Evolutionary conservation across 257 asterid species (phyloP), one percentile per base, ranked within the genome.

Genomic region (Salvia miltiorrhiza): DNA sequence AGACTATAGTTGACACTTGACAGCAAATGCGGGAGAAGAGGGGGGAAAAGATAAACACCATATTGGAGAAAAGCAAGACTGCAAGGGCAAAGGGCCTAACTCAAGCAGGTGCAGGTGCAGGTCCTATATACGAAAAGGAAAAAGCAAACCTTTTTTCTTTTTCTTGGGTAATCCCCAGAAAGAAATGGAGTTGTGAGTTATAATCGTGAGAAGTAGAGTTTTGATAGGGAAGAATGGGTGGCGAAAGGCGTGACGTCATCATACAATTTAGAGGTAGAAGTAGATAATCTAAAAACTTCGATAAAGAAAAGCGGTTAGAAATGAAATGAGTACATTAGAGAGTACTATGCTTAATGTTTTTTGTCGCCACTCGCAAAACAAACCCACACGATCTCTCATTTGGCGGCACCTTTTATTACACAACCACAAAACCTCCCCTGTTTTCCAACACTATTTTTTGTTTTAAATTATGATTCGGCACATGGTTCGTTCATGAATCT

Each of bases 221-320:
- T 16, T 14, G 57, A 41, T 53, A 45, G 66, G 59, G 9, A 5
- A 49, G n/a, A 39, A 30, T 59, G 71, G 72, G 45, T 44, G 39
- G 58, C 3, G 52, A 76, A n/a, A 50, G 66, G 71, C 50, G 28
- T 73, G 79, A 68, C 70, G 11, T 78, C 73, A 78, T 68, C 66
- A 44, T 17, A 21, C 66, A 13, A 43, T 24, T 12, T 4, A 20
- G 13, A n/a, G 5, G 5, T 30, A 30, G 5, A 63, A 48, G 6
- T 41, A 39, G 69, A 61, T 30, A 45, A 72, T 41, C 61, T 45
- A 37, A 39, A 49, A 45, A 41, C 50, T 20, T 21, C 10, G 32
- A 21, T 20, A 21, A 50, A 49, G 55, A 14, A 53, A 39, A 62
- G 39, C 50, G 2, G 26, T 19, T 49, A 9, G 11, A 37, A 48